Base-by-base conservation (phyloP, 768 basidiomycete genomes). In the Auriculariales sp. region DNA sequence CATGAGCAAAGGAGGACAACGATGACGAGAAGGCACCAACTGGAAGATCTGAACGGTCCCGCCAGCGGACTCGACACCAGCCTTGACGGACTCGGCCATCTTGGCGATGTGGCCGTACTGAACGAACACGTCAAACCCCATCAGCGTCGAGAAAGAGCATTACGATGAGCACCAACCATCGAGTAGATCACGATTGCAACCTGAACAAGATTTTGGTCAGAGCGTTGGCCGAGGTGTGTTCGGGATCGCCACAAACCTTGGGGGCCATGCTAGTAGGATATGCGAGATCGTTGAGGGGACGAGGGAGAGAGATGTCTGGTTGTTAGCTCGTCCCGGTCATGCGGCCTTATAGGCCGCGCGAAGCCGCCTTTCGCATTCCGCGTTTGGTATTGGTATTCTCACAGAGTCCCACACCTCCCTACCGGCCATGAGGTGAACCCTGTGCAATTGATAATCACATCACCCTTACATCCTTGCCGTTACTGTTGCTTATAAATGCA, bases 101-200 rank as follows among this genome's bases (percentile, higher is more conserved):
- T 74, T 73, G 52, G 70, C 73, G 62, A 87, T 75, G 61, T 88
- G 86, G 55, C 81, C 81, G 61, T 81, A 83, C 39, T n/a, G n/a
- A n/a, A n/a, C n/a, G n/a, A n/a, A n/a, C n/a, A n/a, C n/a, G n/a
- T n/a, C n/a, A n/a, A n/a, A n/a, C n/a, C n/a, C n/a, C n/a, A n/a
- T n/a, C n/a, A n/a, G n/a, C n/a, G n/a, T n/a, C n/a, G n/a, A n/a
- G n/a, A n/a, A n/a, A n/a, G n/a, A n/a, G n/a, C n/a, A n/a, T n/a
- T n/a, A n/a, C n/a, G n/a, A n/a, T n/a, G n/a, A n/a, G n/a, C n/a
- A n/a, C n/a, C n/a, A n/a, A n/a, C n/a, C 68, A 84, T 63, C 19
- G 79, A 65, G 66, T 86, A 87, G 64, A 86, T 78, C 31, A 55
- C 36, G 44, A 57, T 56, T 15, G 56, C 56, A 44, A 57, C 52